Base-by-base conservation (phyloP, 768 basidiomycete species). In the Goffeauzyma gilvescens region DNA sequence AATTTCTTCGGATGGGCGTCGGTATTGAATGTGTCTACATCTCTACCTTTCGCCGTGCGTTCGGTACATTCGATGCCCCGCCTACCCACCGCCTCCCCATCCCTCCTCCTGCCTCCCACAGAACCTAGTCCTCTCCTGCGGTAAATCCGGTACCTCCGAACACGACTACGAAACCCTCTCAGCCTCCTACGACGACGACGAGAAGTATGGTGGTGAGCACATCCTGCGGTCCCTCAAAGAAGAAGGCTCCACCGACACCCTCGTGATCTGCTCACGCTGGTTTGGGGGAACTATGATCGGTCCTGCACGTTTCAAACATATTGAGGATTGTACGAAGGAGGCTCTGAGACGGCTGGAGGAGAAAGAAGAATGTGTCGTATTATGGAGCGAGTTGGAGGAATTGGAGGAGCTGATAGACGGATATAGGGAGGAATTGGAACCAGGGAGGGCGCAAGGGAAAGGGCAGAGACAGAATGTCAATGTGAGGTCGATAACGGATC, bases 251-350 rank as follows among this genome's bases (percentile, higher is more conserved):
- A 12, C 51, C 48, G 24, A 46, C 48, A 31, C 50, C 42, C 27
- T 53, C 44, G 12, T 44, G 37, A 21, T 51, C 40, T 54, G 42
- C 35, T 40, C 32, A 30, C 32, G 47, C 17, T 49, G 47, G 47
- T 49, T 44, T 26, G 47, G 47, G 6, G 47, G 47, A 12, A 49
- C 47, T 3, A 30, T 49, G 38, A 30, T 49, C 2, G 47, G 47
- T 17, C 42, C 47, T 7, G 37, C 36, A 9, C 42, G 47, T 9
- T 49, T 49, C 30, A 23, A 38, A 6, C 42, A 49, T 17, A 49
- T 49, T 26, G 42, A 49, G 32, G 36, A 32, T 32, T 39, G 31
- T 4, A 38, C 47, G 14, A 30, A 38, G 32, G 26, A 38, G 18
- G 47, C 47, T 5, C 17, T 49, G 14, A 37, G 27, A n/a, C 32